These are phyloP conservation scores for Fusarium duplospermum DNA, from an alignment of 2,329 filamentous ascomycete species.

Conservation along the genomic window DNA sequence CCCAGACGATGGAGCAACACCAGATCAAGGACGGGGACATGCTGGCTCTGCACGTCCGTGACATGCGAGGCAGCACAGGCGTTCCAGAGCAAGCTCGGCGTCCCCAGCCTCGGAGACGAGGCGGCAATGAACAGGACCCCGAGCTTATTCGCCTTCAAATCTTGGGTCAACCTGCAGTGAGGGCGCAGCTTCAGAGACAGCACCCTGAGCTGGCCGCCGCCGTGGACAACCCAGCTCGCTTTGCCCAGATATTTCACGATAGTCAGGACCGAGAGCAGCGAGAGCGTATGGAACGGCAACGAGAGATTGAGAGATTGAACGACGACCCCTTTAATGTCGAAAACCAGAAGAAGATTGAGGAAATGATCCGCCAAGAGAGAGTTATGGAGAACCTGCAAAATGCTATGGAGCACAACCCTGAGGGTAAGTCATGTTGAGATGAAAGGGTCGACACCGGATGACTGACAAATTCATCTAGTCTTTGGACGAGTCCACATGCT, in stretches of 20 bases:
- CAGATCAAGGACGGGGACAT: constrained; percentile 90
- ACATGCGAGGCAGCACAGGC: constrained; percentile 63
- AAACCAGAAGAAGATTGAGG: constrained; percentile 90
- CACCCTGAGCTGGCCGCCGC: constrained; percentile 82
- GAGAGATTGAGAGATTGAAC: constrained; percentile 86
- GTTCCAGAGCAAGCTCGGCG: constrained; percentile 52
- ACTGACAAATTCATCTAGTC: constrained; percentile 62
- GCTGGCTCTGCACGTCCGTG: constrained; percentile 84
- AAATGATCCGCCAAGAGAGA: constrained; percentile 94
- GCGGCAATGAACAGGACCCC: constrained; percentile 67
- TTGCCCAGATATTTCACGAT: constrained; percentile 77
- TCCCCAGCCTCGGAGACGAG: constrained; percentile 47
- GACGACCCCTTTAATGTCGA: constrained; percentile 95
- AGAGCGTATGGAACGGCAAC: constrained; percentile 80
- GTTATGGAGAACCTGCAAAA: constrained; percentile 97
- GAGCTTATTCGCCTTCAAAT: constrained; percentile 87
- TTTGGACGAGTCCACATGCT: constrained; percentile 97
- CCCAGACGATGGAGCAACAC: constrained; percentile 83
- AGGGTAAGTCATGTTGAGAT: constrained; percentile 72
- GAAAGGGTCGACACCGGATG: neutral
- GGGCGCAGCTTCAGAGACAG: constrained; percentile 76
- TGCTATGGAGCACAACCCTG: constrained; percentile 96
- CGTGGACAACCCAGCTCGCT: constrained; percentile 80
- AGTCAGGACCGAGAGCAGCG: constrained; percentile 78
- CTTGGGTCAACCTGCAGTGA: constrained; percentile 79